Conservation (phyloP, 2,329 filamentous ascomycete genomes). For the Colletotrichum sublineola region DNA sequence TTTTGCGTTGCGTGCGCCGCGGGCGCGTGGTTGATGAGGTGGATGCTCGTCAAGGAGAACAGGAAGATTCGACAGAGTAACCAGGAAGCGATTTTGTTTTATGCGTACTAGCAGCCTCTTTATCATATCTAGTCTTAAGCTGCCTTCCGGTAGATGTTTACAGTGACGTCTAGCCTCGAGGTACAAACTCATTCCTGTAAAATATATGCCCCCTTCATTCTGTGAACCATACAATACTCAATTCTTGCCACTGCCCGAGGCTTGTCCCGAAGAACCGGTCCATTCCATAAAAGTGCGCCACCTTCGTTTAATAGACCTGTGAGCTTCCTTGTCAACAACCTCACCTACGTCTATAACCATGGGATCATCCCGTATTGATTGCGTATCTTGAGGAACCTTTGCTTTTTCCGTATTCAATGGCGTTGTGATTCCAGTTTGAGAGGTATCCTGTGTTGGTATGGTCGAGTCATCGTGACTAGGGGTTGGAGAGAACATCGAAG, state of each 20-base stretch:
- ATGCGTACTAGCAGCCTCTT: constrained; percentile 21
- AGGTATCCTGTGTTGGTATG: background rate
- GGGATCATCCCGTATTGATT: too few species aligned
- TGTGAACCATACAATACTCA: too few species aligned
- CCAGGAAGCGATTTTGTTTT: constrained; percentile 34
- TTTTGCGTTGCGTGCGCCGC: constrained; percentile 45
- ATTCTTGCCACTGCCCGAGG: too few species aligned
- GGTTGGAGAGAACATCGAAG: background rate
- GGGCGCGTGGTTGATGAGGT: constrained; percentile 45
- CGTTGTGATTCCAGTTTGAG: background rate
- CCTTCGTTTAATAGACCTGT: background rate
- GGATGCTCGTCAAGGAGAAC: constrained; percentile 46
- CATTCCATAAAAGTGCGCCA: background rate
- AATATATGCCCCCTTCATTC: too few species aligned
- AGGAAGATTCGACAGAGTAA: constrained; percentile 42
- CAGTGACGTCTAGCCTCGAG: too few species aligned
- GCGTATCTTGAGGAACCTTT: background rate
- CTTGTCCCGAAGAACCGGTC: too few species aligned
- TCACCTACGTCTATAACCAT: too few species aligned
- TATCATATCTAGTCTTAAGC: too few species aligned
- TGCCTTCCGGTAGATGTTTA: too few species aligned
- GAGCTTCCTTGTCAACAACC: background rate
- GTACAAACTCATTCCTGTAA: too few species aligned
- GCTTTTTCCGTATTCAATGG: background rate
- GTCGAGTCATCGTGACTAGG: background rate